Percentiles rank a stretch among this genome's conserved stretches.
These are phyloP conservation scores for Pseudozyma sp. DNA, from an alignment of 1,284 basidiomycete species.

Conservation along the genomic window DNA sequence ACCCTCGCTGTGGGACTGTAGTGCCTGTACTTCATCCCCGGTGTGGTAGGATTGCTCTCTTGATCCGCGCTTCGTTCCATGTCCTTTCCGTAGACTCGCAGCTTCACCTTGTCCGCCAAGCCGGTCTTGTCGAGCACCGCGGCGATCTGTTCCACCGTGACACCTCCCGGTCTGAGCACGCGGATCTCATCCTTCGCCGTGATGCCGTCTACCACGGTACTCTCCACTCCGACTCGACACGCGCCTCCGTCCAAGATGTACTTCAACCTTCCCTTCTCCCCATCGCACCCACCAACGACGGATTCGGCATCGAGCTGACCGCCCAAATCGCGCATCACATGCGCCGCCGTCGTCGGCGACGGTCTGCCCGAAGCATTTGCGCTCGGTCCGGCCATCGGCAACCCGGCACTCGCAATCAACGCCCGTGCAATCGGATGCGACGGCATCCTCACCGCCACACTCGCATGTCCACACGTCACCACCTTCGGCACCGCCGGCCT, in stretches of 20 bases:
- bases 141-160: slow-evolving; percentile 82
- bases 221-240: slow-evolving; percentile 91
- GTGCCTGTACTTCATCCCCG: slow-evolving; percentile 99
- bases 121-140: slow-evolving; percentile 31
- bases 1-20: slow-evolving; percentile 79
- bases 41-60: slow-evolving; percentile 80
- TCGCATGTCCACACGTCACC: slow-evolving; percentile 79
- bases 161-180: slow-evolving; percentile 89
- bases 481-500: slow-evolving; percentile 50
- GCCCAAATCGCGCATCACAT: slow-evolving; percentile 83
- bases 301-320: slow-evolving; percentile 72
- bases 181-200: slow-evolving; percentile 75
- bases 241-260: slow-evolving; percentile 92
- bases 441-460: slow-evolving; percentile 93
- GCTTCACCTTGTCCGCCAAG: slow-evolving; percentile 19
- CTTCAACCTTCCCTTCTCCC: slow-evolving; percentile 70
- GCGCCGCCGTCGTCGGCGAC: slow-evolving; percentile 89
- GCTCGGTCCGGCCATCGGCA: slow-evolving; percentile 91
- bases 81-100: slow-evolving; percentile 65
- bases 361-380: slow-evolving; percentile 95
- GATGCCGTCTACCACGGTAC: slow-evolving; percentile 89
- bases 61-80: slow-evolving; percentile 49
- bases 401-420: slow-evolving; percentile 80
- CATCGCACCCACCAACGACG: neutral
- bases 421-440: slow-evolving; percentile 91